Conservation (phyloP, 129 eudicot species). For the Daucus carota region DH1_v3.0 NC_030384.2:41447001-41447500, state of each 20-base stretch:
- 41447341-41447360: constrained; percentile 41
- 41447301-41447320: constrained; percentile 43
- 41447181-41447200: background rate
- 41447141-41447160: constrained; percentile 35
- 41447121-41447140: constrained; percentile 36
- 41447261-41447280: constrained; percentile 35
- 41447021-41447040: constrained; percentile 26
- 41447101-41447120: constrained; percentile 39
- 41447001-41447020: constrained; percentile 40
- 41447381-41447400: constrained; percentile 53
- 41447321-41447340: constrained; percentile 42
- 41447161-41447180: constrained; percentile 49
- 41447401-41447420: constrained; percentile 51
- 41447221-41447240: background rate
- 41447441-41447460: constrained; percentile 56
- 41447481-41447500: constrained; percentile 42
- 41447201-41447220: background rate
- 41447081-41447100: constrained; percentile 45
- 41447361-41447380: constrained; percentile 53
- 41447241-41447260: constrained; percentile 14
- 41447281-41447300: constrained; percentile 51
- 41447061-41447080: constrained; percentile 36
- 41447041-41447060: constrained; percentile 34
- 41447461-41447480: constrained; percentile 29
- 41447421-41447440: constrained; percentile 46